Evolutionary conservation across 169 alveolate genomes (phyloP).

Genomic region (Perkinsus chesapeaki): DNA sequence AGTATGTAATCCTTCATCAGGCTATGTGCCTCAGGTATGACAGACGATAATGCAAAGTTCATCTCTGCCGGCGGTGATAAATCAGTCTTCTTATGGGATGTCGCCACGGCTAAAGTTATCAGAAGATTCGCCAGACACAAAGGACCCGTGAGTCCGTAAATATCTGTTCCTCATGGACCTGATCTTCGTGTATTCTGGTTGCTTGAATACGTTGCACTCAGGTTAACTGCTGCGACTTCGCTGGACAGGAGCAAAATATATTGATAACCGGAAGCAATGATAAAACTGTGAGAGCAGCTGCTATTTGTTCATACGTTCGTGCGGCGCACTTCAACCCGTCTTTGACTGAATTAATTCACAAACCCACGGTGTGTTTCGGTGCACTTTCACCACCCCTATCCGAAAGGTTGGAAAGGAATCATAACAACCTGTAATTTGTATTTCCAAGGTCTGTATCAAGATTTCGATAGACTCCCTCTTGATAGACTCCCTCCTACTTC

Average conservation of each 20-base stretch:
- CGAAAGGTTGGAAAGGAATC: too few relatives aligned
- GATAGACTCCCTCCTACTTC: too few relatives aligned
- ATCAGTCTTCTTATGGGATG: not conserved
- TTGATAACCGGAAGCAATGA: not conserved
- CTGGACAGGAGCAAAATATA: not conserved
- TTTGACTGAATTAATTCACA: too few relatives aligned
- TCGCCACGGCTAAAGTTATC: not conserved
- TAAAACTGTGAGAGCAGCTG: not conserved
- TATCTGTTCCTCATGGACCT: not conserved
- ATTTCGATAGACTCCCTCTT: too few relatives aligned
- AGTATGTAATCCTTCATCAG: too few relatives aligned
- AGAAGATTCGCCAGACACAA: not conserved
- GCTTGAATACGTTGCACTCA: too few relatives aligned
- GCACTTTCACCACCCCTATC: too few relatives aligned
- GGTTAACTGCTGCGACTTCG: not conserved
- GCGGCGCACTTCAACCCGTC: too few relatives aligned
- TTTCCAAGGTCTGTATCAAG: too few relatives aligned
- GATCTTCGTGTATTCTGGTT: too few relatives aligned
- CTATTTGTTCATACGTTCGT: not conserved
- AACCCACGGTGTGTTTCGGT: too few relatives aligned
- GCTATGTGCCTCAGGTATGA: not conserved
- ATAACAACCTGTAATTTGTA: too few relatives aligned
- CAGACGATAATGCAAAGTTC: not conserved
- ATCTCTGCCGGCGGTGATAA: not conserved
- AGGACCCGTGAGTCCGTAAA: not conserved